Evolutionary conservation across 139 green algal genomes (phyloP), one percentile per base, ranked within the genome.

Genomic region (Chlorella sorokiniana): DNA sequence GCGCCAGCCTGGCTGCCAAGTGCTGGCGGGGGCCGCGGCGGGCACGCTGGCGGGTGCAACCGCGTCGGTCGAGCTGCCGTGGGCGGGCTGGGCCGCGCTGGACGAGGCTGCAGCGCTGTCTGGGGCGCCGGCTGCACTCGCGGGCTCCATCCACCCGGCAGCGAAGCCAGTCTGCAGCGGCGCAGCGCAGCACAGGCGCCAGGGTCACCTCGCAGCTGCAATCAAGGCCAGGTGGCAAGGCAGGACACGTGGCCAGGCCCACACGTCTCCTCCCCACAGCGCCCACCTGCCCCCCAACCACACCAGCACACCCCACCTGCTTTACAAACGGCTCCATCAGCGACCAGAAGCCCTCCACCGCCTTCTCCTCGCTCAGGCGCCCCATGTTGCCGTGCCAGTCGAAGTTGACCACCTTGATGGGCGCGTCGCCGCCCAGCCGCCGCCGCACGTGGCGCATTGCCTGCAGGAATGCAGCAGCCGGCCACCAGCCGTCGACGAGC

Each of bases 361-460:
- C 91, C 52, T 86, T 90, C 68, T 92, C 85, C 84, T 97, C 95
- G 29, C 90, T 93, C 42, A 99, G 83, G 63, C 91, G 79, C 85
- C 95, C 96, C 75, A 96, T 93, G 84, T 94, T 94, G 71, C 94
- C 95, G 84, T 99, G 97, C 97, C 97, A 99, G 91, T 99, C 97
- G 71, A 98, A 96, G 82, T 95, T 96, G 38, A 92, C 40, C 33
- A 96, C 77, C 22, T 65, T 69, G 68, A 84, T 74, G 59, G 80
- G 80, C 2, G 44, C 56, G 22, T 61, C 31, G 48, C 65, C 56
- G n/a, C 56, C 74, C 54, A 88, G 52, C n/a, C 67, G 86, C 78
- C 89, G 76, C 25, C 89, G 88, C 70, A 94, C 83, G 37, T 88
- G 82, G 0, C 88, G 62, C n/a, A 90, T 86, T n/a, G 91, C 78